These are phyloP conservation scores for Coffea humblotiana DNA, from an alignment of 305 asterid species.

Conservation along the genomic window DNA sequence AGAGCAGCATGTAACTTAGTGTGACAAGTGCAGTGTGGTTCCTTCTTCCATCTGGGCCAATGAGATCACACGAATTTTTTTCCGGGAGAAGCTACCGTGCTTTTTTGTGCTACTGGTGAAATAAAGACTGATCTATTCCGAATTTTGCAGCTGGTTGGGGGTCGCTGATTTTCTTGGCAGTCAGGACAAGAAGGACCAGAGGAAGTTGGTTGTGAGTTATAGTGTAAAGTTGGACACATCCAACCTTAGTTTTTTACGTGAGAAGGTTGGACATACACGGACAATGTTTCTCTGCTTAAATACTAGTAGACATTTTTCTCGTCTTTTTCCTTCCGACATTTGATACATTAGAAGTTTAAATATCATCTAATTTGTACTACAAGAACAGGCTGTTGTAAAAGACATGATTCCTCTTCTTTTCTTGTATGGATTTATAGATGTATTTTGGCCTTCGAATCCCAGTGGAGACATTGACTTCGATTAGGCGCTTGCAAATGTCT, in stretches of 20 bases:
- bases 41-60: conserved; percentile 14
- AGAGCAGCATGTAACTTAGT: not conserved
- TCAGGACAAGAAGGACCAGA: conserved; percentile 10
- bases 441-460: conserved; percentile 2
- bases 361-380: not conserved
- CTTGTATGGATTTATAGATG: not conserved
- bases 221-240: conserved; percentile 10
- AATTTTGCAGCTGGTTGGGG: conserved; percentile 8
- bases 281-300: not conserved
- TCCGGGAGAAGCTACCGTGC: conserved; percentile 4
- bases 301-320: not conserved
- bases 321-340: not conserved
- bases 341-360: not conserved
- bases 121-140: not conserved
- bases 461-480: not conserved
- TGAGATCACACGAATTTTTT: conserved; percentile 2
- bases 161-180: conserved; percentile 9
- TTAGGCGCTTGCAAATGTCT: not conserved
- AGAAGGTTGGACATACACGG: conserved; percentile 18
- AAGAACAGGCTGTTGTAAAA: conserved; percentile 8
- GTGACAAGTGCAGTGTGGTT: not conserved
- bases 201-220: conserved; percentile 10
- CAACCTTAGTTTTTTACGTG: conserved; percentile 17
- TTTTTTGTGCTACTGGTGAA: not conserved
- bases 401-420: conserved; percentile 1